Percentiles rank a stretch among this genome's conserved stretches.
Conservation (phyloP, 495 filamentous ascomycete species). For the Bombardia bombarda region DNA sequence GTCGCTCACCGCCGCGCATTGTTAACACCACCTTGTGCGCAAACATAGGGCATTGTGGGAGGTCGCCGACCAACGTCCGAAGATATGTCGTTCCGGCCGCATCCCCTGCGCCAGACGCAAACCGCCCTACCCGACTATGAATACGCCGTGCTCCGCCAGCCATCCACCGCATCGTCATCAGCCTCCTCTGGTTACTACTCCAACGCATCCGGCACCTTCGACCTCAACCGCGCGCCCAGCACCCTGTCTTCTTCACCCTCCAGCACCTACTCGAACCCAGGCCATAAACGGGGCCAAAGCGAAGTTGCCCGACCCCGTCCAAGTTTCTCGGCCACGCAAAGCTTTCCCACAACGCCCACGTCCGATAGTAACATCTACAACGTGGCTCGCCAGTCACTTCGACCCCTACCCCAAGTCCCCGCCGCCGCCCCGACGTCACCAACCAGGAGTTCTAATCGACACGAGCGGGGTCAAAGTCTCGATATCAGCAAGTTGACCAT, state of each 20-base stretch:
- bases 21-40: neutral
- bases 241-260: conserved; percentile 67
- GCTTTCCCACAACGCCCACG: conserved; percentile 37
- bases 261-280: conserved; percentile 45
- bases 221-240: conserved; percentile 63
- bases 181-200: conserved; percentile 73
- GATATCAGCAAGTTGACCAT: conserved; percentile 43
- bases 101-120: conserved; percentile 55
- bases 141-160: conserved; percentile 57
- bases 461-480: conserved; percentile 42
- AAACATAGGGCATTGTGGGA: conserved; percentile 15
- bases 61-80: conserved; percentile 12
- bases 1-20: neutral
- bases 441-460: conserved; percentile 12
- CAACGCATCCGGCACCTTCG: conserved; percentile 53
- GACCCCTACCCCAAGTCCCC: conserved; percentile 67
- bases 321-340: conserved; percentile 25
- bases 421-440: conserved; percentile 21
- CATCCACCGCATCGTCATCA: conserved; percentile 68
- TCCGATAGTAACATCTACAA: conserved; percentile 51
- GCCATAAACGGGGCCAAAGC: conserved; percentile 72
- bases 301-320: conserved; percentile 49
- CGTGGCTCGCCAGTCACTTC: conserved; percentile 64
- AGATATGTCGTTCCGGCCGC: conserved; percentile 46
- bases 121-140: no score